These are phyloP conservation scores for Metschnikowia reukaufii DNA, from an alignment of 805 yeast genomes.

Conservation along the genomic window DNA sequence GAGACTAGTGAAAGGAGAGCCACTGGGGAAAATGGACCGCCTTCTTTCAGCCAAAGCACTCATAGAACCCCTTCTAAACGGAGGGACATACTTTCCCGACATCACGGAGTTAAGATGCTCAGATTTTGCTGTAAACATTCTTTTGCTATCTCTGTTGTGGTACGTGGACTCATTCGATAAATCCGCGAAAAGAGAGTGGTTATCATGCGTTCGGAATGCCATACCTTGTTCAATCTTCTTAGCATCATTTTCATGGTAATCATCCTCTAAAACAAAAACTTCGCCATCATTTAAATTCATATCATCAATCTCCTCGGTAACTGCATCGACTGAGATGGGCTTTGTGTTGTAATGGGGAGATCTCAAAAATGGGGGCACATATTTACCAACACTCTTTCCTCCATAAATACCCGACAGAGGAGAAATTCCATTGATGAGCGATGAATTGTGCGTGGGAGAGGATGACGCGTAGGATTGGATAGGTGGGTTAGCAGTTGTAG, in stretches of 20 bases:
- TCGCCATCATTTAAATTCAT: conserved; percentile 35
- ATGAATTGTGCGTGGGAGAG: conserved; percentile 1
- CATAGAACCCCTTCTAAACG: conserved; percentile 58
- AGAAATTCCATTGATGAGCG: conserved; percentile 1
- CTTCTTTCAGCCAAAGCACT: conserved; percentile 15
- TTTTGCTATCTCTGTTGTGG: conserved; percentile 17
- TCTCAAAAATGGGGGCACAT: conserved; percentile 44
- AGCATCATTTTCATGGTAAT: conserved; percentile 17
- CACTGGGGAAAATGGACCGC: conserved; percentile 15
- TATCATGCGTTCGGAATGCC: neutral
- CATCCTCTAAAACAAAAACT: conserved; percentile 45
- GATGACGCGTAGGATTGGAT: neutral
- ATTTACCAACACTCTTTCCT: conserved; percentile 28
- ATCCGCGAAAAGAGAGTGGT: neutral
- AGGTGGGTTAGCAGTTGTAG: conserved; percentile 6
- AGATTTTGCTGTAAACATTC: conserved; percentile 2
- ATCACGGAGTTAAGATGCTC: conserved; percentile 1
- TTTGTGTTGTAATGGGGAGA: conserved; percentile 31
- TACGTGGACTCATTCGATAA: neutral
- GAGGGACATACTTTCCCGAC: conserved; percentile 66
- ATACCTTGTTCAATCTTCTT: neutral
- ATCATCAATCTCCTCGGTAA: conserved; percentile 38
- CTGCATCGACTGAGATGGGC: conserved; percentile 35
- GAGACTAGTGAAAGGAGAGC: conserved; percentile 11
- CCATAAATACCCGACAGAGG: conserved; percentile 3